A percentile compares a stretch with the other conserved stretches of the same genome.
These are phyloP conservation scores for Kwoniella europaea DNA, from an alignment of 768 basidiomycete species.

Conservation along the genomic window DNA sequence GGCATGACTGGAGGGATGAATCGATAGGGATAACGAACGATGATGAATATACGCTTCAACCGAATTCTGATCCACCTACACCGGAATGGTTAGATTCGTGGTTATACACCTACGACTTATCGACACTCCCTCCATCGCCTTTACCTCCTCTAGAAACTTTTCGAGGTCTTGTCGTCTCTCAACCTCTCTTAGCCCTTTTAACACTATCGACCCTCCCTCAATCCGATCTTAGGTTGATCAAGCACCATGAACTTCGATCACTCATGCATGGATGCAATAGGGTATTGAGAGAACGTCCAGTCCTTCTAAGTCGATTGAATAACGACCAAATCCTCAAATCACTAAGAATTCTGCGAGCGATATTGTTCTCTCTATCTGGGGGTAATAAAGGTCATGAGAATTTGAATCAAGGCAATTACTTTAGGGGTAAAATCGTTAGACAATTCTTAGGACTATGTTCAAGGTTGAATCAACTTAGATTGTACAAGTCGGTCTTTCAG, in stretches of 20 bases:
- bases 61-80: background rate
- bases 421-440: slow-evolving; percentile 8
- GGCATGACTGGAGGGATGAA: background rate
- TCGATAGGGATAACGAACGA: background rate
- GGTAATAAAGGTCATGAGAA: slow-evolving; percentile 1
- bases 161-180: slow-evolving; percentile 23
- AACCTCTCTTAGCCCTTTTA: slow-evolving; percentile 24
- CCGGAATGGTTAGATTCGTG: slow-evolving; percentile 21
- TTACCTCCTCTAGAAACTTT: slow-evolving; percentile 29
- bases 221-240: slow-evolving; percentile 11
- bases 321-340: slow-evolving; percentile 4
- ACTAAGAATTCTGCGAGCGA: slow-evolving; percentile 15
- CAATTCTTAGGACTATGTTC: slow-evolving; percentile 22
- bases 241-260: slow-evolving; percentile 12
- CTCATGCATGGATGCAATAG: slow-evolving; percentile 9
- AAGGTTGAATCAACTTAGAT: slow-evolving; percentile 12
- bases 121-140: slow-evolving; percentile 25
- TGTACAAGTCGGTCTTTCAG: slow-evolving; percentile 21
- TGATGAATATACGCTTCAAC: slow-evolving; percentile 7
- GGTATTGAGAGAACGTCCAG: slow-evolving; percentile 4
- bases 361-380: slow-evolving; percentile 11
- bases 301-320: background rate
- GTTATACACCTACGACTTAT: slow-evolving; percentile 20
- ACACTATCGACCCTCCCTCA: slow-evolving; percentile 12
- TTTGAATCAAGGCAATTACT: slow-evolving; percentile 9